phyloP scores from a whole-genome alignment of 2,329 filamentous ascomycete species.

The Coniochaeta pulveracea region DNA sequence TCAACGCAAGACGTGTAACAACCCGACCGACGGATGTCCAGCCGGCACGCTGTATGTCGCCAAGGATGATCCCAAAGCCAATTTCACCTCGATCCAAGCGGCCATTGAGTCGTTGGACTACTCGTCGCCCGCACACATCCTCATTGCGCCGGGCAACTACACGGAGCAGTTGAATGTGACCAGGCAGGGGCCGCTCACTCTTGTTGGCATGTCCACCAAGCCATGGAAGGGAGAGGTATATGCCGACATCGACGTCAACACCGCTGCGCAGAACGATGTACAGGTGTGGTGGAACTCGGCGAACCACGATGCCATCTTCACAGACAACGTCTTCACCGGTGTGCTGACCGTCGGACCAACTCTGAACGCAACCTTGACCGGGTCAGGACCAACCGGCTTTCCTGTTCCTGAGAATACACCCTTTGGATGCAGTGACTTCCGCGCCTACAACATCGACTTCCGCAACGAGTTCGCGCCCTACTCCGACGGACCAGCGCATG shows the following conservation, averaged over 20 bases:
- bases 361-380: slow-evolving; percentile 49
- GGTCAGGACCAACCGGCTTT: slow-evolving; percentile 49
- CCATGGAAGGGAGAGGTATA: slow-evolving; percentile 21
- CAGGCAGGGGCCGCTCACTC: slow-evolving; percentile 45
- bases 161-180: slow-evolving; percentile 56
- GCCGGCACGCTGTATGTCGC: slow-evolving; percentile 29
- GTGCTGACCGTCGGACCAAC: slow-evolving; percentile 53
- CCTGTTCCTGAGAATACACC: slow-evolving; percentile 48
- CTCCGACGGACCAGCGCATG: slow-evolving; percentile 44
- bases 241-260: slow-evolving; percentile 31
- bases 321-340: slow-evolving; percentile 52
- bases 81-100: slow-evolving; percentile 25
- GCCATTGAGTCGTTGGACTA: slow-evolving; percentile 27
- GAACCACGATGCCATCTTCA: slow-evolving; percentile 29
- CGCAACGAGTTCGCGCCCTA: slow-evolving; percentile 43
- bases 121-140: slow-evolving; percentile 34
- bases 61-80: slow-evolving; percentile 19
- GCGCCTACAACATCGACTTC: slow-evolving; percentile 57
- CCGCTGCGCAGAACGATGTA: slow-evolving; percentile 29
- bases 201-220: slow-evolving; percentile 44
- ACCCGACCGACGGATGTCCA: slow-evolving; percentile 26
- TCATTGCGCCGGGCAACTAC: slow-evolving; percentile 49
- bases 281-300: slow-evolving; percentile 48
- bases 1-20: slow-evolving; percentile 19
- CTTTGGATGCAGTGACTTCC: slow-evolving; percentile 51